phyloP scores from a whole-genome alignment of 768 basidiomycete genomes.

The Boletus speciosus region DNA sequence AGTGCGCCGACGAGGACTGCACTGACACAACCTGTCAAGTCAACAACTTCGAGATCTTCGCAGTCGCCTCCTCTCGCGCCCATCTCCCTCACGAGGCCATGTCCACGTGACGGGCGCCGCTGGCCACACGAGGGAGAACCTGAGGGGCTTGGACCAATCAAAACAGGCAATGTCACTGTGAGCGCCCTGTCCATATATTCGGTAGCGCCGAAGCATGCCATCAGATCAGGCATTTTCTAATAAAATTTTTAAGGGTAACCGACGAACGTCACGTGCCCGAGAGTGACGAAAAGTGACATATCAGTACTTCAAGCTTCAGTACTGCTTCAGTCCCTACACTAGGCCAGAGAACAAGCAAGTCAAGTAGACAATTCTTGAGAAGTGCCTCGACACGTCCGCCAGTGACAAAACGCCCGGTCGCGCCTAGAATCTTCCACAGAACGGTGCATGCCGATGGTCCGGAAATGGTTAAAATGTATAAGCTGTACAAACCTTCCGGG shows the following conservation, averaged over 20 bases:
- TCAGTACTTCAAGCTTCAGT: slow-evolving; percentile 36
- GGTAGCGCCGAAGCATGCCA: slow-evolving; percentile 81
- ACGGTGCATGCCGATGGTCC: slow-evolving; percentile 93
- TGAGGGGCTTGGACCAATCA: slow-evolving; percentile 69
- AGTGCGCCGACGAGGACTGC: slow-evolving; percentile 85
- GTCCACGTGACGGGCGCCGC: slow-evolving; percentile 65
- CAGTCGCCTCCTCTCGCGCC: slow-evolving; percentile 71
- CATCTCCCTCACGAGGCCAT: slow-evolving; percentile 64
- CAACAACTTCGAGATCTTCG: slow-evolving; percentile 81
- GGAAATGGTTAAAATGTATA: slow-evolving; percentile 94
- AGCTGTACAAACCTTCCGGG: slow-evolving; percentile 81
- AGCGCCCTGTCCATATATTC: slow-evolving; percentile 98
- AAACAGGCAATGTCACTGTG: slow-evolving; percentile 58
- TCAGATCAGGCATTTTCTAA: slow-evolving; percentile 76
- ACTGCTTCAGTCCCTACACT: neutral
- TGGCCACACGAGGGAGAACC: slow-evolving; percentile 69
- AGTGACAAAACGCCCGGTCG: slow-evolving; percentile 89
- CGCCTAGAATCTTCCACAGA: slow-evolving; percentile 77
- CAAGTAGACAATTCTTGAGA: slow-evolving; percentile 54
- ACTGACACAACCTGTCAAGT: slow-evolving; percentile 94
- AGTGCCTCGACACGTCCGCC: slow-evolving; percentile 76
- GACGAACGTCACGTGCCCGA: too few relatives aligned
- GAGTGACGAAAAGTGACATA: too few relatives aligned
- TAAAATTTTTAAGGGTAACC: too few relatives aligned
- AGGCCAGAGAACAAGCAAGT: slow-evolving; percentile 2